A percentile compares a stretch with the other conserved stretches of the same genome.
Evolutionary conservation across 352 stramenopile species (phyloP).

Genomic region (Pythium dissimile): DNA sequence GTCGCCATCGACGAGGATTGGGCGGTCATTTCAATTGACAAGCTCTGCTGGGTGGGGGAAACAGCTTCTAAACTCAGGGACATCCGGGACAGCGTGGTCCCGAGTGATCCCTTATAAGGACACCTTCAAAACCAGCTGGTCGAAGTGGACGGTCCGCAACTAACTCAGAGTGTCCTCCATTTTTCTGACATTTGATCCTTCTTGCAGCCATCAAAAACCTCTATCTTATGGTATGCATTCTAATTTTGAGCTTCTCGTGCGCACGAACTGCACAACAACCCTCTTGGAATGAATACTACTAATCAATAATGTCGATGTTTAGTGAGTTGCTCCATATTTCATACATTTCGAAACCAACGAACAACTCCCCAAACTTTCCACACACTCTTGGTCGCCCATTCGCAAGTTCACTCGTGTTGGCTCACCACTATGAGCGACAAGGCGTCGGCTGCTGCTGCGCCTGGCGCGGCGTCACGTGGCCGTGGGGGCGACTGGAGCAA

Average conservation of each 20-base stretch:
- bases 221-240: too few relatives aligned
- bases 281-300: too few relatives aligned
- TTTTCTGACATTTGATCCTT: neutral
- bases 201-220: neutral
- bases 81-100: constrained; percentile 2
- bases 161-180: constrained; percentile 15
- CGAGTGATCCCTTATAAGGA: neutral
- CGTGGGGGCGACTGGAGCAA: constrained; percentile 21
- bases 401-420: too few relatives aligned
- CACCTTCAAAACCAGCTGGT: constrained; percentile 1
- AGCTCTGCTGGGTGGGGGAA: too few relatives aligned
- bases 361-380: too few relatives aligned
- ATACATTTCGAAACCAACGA: constrained; percentile 17
- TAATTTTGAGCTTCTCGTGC: too few relatives aligned
- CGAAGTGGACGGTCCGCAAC: constrained; percentile 2
- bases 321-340: too few relatives aligned
- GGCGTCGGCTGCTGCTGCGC: constrained; percentile 24
- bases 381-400: too few relatives aligned
- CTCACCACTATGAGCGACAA: constrained; percentile 12
- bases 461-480: constrained; percentile 25
- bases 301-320: too few relatives aligned
- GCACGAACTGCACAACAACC: too few relatives aligned
- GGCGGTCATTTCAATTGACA: neutral
- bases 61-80: constrained; percentile 1
- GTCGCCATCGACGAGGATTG: neutral